A percentile compares a stretch with the other conserved stretches of the same genome.
These are phyloP conservation scores for Iris macrosiphon DNA, from an alignment of 106 monocot species.

Conservation along the genomic window DNA sequence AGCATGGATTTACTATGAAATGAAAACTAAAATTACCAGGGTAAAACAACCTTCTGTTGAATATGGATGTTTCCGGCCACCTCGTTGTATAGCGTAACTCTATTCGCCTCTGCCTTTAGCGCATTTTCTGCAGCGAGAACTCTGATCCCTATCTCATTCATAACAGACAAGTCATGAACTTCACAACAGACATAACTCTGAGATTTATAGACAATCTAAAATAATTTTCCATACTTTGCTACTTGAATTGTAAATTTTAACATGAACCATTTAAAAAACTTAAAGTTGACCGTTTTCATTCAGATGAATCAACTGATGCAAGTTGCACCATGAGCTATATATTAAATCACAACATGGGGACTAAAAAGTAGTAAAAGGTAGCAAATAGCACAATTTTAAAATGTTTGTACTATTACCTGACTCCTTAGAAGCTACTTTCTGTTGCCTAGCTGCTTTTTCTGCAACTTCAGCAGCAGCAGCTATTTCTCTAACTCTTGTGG, in stretches of 20 bases:
- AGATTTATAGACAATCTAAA: too few relatives aligned
- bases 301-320: too few relatives aligned
- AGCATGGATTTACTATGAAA: not conserved
- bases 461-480: constrained; percentile 16
- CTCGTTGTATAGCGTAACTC: constrained; percentile 39
- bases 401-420: not conserved
- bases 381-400: too few relatives aligned
- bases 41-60: constrained; percentile 38
- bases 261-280: too few relatives aligned
- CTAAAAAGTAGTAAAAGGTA: too few relatives aligned
- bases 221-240: too few relatives aligned
- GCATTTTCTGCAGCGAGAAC: constrained; percentile 62
- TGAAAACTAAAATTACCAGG: not conserved
- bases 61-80: constrained; percentile 17
- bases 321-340: too few relatives aligned
- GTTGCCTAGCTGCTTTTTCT: constrained; percentile 4
- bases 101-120: constrained; percentile 45
- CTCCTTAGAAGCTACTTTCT: not conserved
- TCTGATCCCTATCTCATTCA: constrained; percentile 36
- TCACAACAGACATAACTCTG: too few relatives aligned
- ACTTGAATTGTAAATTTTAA: too few relatives aligned
- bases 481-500: constrained; percentile 27
- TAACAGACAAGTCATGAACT: too few relatives aligned
- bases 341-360: too few relatives aligned
- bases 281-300: too few relatives aligned